Base-by-base conservation (phyloP, 768 basidiomycete species). In the Inosperma sp. region DNA sequence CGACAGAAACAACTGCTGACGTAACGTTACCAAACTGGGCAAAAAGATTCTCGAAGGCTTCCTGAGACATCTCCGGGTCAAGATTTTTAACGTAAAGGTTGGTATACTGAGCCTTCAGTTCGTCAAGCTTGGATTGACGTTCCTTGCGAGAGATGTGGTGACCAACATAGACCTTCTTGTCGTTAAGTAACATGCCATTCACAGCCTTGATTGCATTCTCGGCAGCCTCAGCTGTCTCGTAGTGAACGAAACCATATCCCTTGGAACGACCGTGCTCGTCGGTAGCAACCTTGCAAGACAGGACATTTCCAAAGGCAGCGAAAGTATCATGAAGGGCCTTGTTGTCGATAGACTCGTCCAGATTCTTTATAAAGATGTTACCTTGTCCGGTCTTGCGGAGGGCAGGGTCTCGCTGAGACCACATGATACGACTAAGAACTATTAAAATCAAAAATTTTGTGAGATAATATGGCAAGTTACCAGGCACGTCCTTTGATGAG, bases 251-350 rank as follows among this genome's bases (percentile, higher is more conserved):
- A 34, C 95, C 96, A 66, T 98, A 99, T 56, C 96, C 96, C 69
- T 91, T 92, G 59, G 93, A 94, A 61, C 86, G 86, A 52, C 94
- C 96, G 56, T 88, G 85, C 66, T 96, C 93, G 66, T 98, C 96
- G 41, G 85, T 88, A 54, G 94, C 96, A 62, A 99, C 95, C 75
- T 99, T 99, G 85, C 96, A 99, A 9, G 95, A 98, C 58, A 99
- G 74, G 59, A 99, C 95, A 62, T 95, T 94, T 53, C 96, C 96
- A 66, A 98, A 99, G 49, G 96, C 95, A 57, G 93, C 94, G 66
- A 99, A 99, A 45, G 96, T 99, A 68, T 99, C 96, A 67, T 99
- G 96, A 54, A 99, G 92, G 58, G 96, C 96, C 82, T 97, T 97
- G 80, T 99, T 97, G 74, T 99, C 96, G 60, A 97, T 97, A 51